phyloP scores from a whole-genome alignment of 2,329 filamentous ascomycete species.

The Claviceps digitariae region DNA sequence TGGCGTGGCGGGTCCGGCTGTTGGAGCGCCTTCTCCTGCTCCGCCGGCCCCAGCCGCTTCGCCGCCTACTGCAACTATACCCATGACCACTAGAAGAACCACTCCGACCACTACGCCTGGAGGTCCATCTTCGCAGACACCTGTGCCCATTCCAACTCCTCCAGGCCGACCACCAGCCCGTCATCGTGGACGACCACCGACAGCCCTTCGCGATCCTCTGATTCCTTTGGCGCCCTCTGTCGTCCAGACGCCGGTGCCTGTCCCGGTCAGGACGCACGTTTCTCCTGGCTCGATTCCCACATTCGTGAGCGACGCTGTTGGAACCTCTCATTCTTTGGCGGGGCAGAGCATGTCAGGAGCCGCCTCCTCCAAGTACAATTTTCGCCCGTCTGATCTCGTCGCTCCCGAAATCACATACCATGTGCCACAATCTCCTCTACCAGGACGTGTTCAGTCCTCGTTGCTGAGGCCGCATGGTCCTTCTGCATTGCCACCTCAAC shows the following conservation, averaged over 20 bases:
- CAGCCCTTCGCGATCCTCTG: not conserved
- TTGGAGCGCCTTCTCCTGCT: not conserved
- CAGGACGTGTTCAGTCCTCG: slow-evolving; percentile 13
- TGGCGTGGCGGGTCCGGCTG: slow-evolving; percentile 1
- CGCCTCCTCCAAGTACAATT: slow-evolving; percentile 10
- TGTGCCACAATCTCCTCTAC: slow-evolving; percentile 20
- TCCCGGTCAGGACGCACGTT: not conserved
- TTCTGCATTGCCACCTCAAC: slow-evolving; percentile 17
- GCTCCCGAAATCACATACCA: slow-evolving; percentile 29
- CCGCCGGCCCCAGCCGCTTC: not conserved
- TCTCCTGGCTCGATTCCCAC: slow-evolving; percentile 1
- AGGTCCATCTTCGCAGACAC: slow-evolving; percentile 9
- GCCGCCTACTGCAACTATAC: not conserved
- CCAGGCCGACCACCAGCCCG: slow-evolving; percentile 13
- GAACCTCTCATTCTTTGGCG: not conserved
- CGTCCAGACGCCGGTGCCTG: slow-evolving; percentile 1
- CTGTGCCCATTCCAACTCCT: slow-evolving; percentile 7
- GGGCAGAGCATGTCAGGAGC: slow-evolving; percentile 4
- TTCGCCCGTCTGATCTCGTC: slow-evolving; percentile 22
- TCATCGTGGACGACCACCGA: slow-evolving; percentile 8
- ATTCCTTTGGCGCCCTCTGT: slow-evolving; percentile 1
- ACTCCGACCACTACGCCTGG: slow-evolving; percentile 2
- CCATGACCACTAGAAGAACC: not conserved
- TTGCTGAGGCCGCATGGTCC: slow-evolving; percentile 22
- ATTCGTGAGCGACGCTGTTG: not conserved